Conservation (phyloP, 495 filamentous ascomycete species). For the Bryoglossum gracile region DNA sequence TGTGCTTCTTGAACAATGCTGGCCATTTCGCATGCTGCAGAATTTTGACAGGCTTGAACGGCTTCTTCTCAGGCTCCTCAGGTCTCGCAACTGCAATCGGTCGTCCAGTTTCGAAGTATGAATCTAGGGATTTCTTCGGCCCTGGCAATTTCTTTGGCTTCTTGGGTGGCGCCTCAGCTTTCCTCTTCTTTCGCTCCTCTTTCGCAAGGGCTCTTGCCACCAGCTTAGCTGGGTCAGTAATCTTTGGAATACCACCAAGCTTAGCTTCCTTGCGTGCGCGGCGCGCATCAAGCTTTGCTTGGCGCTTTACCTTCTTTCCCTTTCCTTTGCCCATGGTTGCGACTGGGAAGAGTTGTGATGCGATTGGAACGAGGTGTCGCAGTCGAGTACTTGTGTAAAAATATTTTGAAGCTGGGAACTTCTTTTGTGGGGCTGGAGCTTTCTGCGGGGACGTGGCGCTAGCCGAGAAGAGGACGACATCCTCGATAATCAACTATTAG, state of each 20-base stretch:
- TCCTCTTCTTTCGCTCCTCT: neutral
- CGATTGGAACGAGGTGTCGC: too few relatives aligned
- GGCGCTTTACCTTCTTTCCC: neutral
- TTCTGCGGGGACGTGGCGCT: too few relatives aligned
- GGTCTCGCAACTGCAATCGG: neutral
- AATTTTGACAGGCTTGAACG: conserved; percentile 1
- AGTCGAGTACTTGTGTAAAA: too few relatives aligned
- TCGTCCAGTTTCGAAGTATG: neutral
- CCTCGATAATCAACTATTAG: too few relatives aligned
- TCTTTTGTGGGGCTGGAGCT: too few relatives aligned
- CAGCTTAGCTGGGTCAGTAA: neutral
- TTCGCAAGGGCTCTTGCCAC: neutral
- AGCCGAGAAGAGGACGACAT: too few relatives aligned
- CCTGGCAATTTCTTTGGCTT: neutral
- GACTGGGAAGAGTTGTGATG: too few relatives aligned
- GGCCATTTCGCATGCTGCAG: conserved; percentile 16
- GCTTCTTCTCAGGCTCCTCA: neutral
- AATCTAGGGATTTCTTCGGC: neutral
- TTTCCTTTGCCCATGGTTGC: conserved; percentile 4
- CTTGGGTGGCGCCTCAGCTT: neutral
- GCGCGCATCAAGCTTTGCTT: neutral
- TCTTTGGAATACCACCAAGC: neutral
- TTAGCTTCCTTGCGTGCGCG: neutral
- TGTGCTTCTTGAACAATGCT: conserved; percentile 18
- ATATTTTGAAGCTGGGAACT: too few relatives aligned